phyloP scores from a whole-genome alignment of 768 basidiomycete species.

The Pisolithus marmoratus region DNA sequence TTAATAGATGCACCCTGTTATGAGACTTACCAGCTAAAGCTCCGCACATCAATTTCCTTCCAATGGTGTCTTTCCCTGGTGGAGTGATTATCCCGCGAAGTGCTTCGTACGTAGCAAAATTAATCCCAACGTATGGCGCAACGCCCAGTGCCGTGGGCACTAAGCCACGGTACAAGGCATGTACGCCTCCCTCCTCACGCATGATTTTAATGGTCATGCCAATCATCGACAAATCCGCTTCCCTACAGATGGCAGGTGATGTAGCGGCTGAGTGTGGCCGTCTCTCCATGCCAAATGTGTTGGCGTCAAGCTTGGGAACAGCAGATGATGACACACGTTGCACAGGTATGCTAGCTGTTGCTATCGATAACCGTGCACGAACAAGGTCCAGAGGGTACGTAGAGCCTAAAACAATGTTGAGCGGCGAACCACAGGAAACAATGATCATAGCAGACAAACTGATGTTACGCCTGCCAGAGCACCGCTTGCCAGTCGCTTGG shows the following conservation, averaged over 20 bases:
- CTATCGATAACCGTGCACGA: constrained; percentile 86
- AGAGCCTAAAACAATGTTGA: constrained; percentile 42
- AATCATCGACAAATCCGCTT: constrained; percentile 62
- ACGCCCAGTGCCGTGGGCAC: constrained; percentile 84
- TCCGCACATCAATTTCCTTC: constrained; percentile 76
- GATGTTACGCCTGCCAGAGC: constrained; percentile 92
- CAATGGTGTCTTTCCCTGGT: constrained; percentile 66
- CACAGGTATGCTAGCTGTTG: constrained; percentile 70
- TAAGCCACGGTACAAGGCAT: constrained; percentile 82
- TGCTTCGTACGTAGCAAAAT: constrained; percentile 92
- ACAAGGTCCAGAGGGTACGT: constrained; percentile 95
- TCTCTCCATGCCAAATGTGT: too few species aligned
- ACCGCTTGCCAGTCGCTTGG: constrained; percentile 77
- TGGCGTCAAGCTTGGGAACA: constrained; percentile 36
- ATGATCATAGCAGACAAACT: constrained; percentile 60
- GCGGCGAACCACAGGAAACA: constrained; percentile 6
- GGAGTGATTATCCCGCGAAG: constrained; percentile 70
- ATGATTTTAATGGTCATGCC: constrained; percentile 91
- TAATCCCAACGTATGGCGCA: constrained; percentile 86
- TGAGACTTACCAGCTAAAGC: constrained; percentile 67
- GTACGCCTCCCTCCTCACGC: constrained; percentile 86
- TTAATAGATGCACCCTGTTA: background rate
- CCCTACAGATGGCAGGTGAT: constrained; percentile 34
- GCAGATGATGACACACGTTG: constrained; percentile 19
- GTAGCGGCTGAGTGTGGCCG: constrained; percentile 31